Evolutionary conservation across 2,329 filamentous ascomycete genomes (phyloP).

Genomic region (Cladosporium cucumerinum): DNA sequence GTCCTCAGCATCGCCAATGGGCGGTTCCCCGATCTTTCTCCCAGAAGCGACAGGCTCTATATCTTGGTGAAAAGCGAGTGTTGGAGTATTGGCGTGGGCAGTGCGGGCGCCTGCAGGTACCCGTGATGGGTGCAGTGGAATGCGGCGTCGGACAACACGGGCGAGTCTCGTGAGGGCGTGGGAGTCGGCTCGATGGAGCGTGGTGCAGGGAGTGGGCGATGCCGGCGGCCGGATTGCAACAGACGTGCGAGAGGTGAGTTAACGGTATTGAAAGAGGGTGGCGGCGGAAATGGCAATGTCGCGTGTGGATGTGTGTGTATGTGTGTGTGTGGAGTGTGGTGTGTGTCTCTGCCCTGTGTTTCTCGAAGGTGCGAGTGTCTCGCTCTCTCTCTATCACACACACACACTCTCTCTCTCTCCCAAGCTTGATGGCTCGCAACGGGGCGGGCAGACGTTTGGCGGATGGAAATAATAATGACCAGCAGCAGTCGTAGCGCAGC

Average conservation of each 20-base stretch:
- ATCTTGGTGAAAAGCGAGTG: background rate
- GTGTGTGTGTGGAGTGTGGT: background rate
- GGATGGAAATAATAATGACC: background rate
- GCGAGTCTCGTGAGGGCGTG: slow-evolving; percentile 5
- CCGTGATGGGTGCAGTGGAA: slow-evolving; percentile 11
- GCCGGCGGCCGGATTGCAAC: background rate
- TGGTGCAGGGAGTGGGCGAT: slow-evolving; percentile 6
- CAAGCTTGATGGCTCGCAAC: slow-evolving; percentile 1
- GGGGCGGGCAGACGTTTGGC: slow-evolving; percentile 3
- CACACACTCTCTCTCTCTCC: background rate
- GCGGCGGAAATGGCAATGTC: background rate
- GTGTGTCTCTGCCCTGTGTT: background rate
- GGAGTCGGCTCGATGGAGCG: background rate
- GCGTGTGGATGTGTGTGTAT: background rate
- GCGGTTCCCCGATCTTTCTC: background rate
- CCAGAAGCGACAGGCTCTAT: background rate
- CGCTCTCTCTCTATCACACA: too few species aligned
- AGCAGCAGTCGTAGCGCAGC: background rate
- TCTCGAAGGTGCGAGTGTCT: background rate
- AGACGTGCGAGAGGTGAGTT: background rate
- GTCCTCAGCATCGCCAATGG: slow-evolving; percentile 14
- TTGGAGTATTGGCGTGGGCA: background rate
- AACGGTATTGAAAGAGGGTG: background rate
- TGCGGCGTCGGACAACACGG: slow-evolving; percentile 16
- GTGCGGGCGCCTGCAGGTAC: slow-evolving; percentile 11